These are phyloP conservation scores for Aspergillus sp. DNA, from an alignment of 2,329 filamentous ascomycete genomes.

Conservation along the genomic window DNA sequence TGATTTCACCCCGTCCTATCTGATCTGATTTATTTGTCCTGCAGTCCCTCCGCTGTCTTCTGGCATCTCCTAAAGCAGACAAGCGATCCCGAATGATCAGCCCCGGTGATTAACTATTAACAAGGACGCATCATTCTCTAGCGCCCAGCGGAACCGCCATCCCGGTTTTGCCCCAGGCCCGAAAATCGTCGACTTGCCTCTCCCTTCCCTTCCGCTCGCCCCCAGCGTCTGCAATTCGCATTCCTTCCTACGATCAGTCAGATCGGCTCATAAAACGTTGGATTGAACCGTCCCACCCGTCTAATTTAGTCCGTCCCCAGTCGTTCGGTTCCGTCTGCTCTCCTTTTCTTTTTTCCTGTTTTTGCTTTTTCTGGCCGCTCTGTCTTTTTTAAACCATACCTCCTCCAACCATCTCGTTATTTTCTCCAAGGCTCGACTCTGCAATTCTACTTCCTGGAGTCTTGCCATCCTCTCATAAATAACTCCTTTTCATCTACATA, in stretches of 20 bases:
- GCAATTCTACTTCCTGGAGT: neutral
- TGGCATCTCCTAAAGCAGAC: neutral
- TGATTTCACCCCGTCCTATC: neutral
- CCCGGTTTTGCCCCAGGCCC: constrained; percentile 23
- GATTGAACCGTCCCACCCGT: constrained; percentile 8
- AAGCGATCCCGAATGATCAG: neutral
- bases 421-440: neutral
- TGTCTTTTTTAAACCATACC: neutral
- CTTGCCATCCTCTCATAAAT: neutral
- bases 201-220: constrained; percentile 6
- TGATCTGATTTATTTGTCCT: neutral
- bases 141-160: constrained; percentile 20
- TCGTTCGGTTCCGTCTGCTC: neutral
- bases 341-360: neutral
- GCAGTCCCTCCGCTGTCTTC: neutral
- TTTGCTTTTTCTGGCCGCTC: neutral
- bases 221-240: neutral
- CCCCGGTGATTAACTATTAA: neutral
- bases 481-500: neutral
- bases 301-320: constrained; percentile 5
- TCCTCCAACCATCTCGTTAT: constrained; percentile 4
- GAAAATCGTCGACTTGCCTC: constrained; percentile 5
- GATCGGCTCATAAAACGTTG: constrained; percentile 1
- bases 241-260: neutral
- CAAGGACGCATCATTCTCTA: constrained; percentile 11